phyloP scores from a whole-genome alignment of 2,329 filamentous ascomycete species.

The Fusarium subglutinans region DNA sequence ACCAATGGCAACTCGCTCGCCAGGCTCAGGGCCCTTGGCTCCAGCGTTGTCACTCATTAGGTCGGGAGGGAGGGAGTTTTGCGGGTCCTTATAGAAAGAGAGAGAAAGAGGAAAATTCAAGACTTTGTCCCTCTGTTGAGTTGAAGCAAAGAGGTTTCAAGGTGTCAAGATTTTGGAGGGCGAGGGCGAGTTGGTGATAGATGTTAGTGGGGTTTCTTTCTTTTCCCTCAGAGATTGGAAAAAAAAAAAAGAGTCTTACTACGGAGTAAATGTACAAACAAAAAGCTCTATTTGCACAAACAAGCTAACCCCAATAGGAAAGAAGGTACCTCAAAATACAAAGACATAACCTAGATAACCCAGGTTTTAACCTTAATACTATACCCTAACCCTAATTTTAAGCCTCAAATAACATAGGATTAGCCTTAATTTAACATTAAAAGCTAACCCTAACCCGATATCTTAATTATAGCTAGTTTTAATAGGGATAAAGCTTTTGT shows the following conservation, averaged over 20 bases:
- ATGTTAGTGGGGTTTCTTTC: conserved; percentile 39
- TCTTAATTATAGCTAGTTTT: too few relatives aligned
- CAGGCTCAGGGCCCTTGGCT: conserved; percentile 60
- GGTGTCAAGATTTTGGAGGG: conserved; percentile 38
- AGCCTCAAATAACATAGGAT: too few relatives aligned
- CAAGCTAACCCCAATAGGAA: too few relatives aligned
- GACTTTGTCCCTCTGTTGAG: conserved; percentile 18
- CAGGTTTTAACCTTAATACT: too few relatives aligned
- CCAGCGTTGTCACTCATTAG: conserved; percentile 59
- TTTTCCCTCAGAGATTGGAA: conserved; percentile 37
- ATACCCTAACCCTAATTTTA: too few relatives aligned
- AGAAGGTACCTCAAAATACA: too few relatives aligned
- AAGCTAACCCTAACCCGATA: too few relatives aligned
- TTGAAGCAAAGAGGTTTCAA: conserved; percentile 15
- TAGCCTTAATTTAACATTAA: too few relatives aligned
- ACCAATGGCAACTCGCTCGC: conserved; percentile 80
- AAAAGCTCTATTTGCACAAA: too few relatives aligned
- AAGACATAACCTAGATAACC: too few relatives aligned
- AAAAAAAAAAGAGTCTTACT: conserved; percentile 32
- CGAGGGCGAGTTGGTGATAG: conserved; percentile 23
- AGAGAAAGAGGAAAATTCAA: conserved; percentile 8
- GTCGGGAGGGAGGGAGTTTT: conserved; percentile 15
- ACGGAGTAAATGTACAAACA: too few relatives aligned
- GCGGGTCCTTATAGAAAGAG: not conserved
- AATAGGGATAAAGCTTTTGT: too few relatives aligned